Base-by-base conservation (phyloP, 139 green algal species). In the Tetradesmus lagerheimii region DNA sequence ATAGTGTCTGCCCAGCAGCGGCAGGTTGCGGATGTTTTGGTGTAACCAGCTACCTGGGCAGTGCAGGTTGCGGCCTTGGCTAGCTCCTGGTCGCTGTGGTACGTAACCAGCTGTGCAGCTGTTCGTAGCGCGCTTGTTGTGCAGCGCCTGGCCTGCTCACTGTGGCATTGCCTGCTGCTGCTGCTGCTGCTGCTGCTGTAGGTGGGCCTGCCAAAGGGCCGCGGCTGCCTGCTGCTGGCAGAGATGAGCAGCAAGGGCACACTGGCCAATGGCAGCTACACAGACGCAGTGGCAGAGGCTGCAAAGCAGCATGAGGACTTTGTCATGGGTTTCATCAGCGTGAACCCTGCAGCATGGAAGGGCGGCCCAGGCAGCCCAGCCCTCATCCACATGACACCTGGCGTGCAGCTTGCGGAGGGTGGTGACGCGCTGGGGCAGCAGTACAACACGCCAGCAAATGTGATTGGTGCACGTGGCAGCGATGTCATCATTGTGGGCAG, bases 401-500 rank as follows among this genome's bases (percentile, higher is more conserved):
- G 98, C 5, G 97, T 99, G 79, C 97, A 99, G 95, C 91, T 99
- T 88, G 91, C 93, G 0, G 93, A 90, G 25, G 98, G 98, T 12
- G 96, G 97, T 12, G 98, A 99, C 87, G 96, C 93, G 15, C 91
- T 99, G 81, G 98, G 98, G 0, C 98, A 99, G 96, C 98, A 99
- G 93, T 99, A 99, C 95, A 99, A 99, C 94, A 99, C 98, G 0
- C 98, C 98, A 15, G 77, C 87, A 31, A 78, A 86, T 18, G 98
- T 98, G 0, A 97, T 99, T 41, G 94, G 93, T 5, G 91, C 96
- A 34, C 91, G 96, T 37, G 97, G 97, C 67, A 98, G 94, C 67
- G 98, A 99, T 89, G 95, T 99, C 41, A 99, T 99, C 93, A 99
- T 99, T 71, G 98, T 99, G 8, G 98, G 98, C 1, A 90, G 97